phyloP scores from a whole-genome alignment of 148 eudicot species.

The Pouteria glomerata region DNA sequence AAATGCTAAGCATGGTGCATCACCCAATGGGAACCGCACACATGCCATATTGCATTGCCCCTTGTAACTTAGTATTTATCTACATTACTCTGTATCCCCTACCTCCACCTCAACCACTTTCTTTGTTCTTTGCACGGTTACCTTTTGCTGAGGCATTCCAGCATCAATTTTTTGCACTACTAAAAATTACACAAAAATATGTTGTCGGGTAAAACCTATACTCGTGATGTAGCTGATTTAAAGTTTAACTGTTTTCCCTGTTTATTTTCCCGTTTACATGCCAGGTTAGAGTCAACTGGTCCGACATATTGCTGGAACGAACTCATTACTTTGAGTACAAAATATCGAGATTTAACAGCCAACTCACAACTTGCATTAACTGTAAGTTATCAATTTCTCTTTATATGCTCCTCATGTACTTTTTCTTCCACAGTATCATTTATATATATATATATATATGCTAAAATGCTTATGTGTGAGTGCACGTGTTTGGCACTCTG shows the following conservation, averaged over 20 bases:
- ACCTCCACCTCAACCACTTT: too few species aligned
- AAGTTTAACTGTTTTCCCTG: too few species aligned
- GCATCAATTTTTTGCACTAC: neutral
- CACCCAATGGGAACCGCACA: too few species aligned
- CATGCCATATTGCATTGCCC: too few species aligned
- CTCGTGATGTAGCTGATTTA: too few species aligned
- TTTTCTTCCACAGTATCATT: neutral
- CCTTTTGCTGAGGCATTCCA: neutral
- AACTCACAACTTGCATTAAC: constrained; percentile 84
- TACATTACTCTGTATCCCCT: too few species aligned
- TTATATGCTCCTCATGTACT: neutral
- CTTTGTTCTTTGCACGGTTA: too few species aligned
- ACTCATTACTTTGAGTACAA: constrained; percentile 80
- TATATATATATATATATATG: neutral
- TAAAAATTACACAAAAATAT: neutral
- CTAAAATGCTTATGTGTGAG: too few species aligned
- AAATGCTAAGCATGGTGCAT: too few species aligned
- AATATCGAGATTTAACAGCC: constrained; percentile 87
- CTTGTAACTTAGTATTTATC: too few species aligned
- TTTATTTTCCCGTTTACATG: neutral
- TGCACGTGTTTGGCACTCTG: too few species aligned
- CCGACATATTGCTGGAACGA: constrained; percentile 92
- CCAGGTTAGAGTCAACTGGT: constrained; percentile 73
- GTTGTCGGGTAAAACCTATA: too few species aligned
- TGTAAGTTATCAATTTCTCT: constrained; percentile 34